Base-by-base conservation (phyloP, 495 filamentous ascomycete species). In the Penicillium atrosanguineum region DNA sequence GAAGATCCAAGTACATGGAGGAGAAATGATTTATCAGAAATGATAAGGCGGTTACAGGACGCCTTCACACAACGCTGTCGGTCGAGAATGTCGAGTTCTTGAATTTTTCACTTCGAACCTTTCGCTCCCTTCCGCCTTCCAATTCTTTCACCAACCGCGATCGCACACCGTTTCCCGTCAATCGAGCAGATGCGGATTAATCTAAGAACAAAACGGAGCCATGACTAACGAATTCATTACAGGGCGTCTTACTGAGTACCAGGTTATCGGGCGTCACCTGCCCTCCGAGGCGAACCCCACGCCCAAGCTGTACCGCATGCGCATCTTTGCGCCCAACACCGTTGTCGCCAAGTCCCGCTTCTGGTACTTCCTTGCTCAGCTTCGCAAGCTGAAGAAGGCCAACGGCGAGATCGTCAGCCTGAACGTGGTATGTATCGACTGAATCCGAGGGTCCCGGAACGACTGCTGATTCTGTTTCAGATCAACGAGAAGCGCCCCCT, bases 181-280 rank as follows among this genome's bases (percentile, higher is more conserved):
- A 25, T 61, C 52, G 52, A 64, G 52, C 49, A 51, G 29, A 48
- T 50, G 47, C 21, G 38, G 45, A 41, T 37, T 47, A 47, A 31
- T 39, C 19, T 53, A 8, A 34, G 3, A 34, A 15, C 8, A 53
- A 48, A 37, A 26, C 15, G 8, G 50, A 61, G 50, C 52, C 4
- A 63, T 66, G 52, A 59, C 73, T 76, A 65, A 76, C 67, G 65
- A 56, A 54, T 34, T 55, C 48, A 55, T 54, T 50, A 57, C 74
- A 96, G 94, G 93, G 87, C 93, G 95, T 84, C 92, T 98, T 79
- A 89, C 86, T 71, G 94, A 98, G 83, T 98, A 96, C 84, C 95
- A 97, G 84, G 94, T 98, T 78, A 97, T 98, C 68, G 94, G 94
- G 80, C 95, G 95, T 80, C 92, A 96, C 78, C 78, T 97, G 87